Conservation (phyloP, 176 grass and related monocot genomes). For the Oryza coarctata region DNA sequence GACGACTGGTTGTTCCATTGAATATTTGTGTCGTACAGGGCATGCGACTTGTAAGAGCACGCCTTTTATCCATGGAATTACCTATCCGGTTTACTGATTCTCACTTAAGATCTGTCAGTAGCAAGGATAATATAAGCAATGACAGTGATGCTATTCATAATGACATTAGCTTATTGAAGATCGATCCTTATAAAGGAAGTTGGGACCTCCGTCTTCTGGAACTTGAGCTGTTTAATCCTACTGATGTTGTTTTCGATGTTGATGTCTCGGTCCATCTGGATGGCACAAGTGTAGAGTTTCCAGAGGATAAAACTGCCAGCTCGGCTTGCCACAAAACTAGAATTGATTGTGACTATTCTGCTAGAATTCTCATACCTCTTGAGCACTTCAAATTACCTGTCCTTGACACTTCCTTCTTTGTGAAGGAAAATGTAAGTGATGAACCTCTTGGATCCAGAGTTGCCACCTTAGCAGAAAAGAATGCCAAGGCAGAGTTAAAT, state of each 20-base stretch:
- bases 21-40: slow-evolving; percentile 93
- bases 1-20: slow-evolving; percentile 76
- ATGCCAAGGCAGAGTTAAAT: slow-evolving; percentile 90
- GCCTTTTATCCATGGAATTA: slow-evolving; percentile 93
- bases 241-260: slow-evolving; percentile 95
- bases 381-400: slow-evolving; percentile 97
- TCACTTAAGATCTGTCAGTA: slow-evolving; percentile 38
- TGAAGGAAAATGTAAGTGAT: slow-evolving; percentile 56
- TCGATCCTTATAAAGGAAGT: slow-evolving; percentile 89
- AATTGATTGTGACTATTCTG: slow-evolving; percentile 95
- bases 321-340: slow-evolving; percentile 72
- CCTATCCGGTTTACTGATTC: slow-evolving; percentile 65
- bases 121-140: slow-evolving; percentile 38
- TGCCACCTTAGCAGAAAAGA: slow-evolving; percentile 63
- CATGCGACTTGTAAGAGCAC: slow-evolving; percentile 81
- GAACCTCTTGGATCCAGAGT: slow-evolving; percentile 47
- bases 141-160: slow-evolving; percentile 28
- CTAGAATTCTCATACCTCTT: slow-evolving; percentile 90
- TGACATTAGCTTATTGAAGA: slow-evolving; percentile 60
- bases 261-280: slow-evolving; percentile 79
- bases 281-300: slow-evolving; percentile 34
- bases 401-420: slow-evolving; percentile 80
- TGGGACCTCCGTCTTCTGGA: slow-evolving; percentile 91
- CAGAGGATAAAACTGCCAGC: slow-evolving; percentile 35
- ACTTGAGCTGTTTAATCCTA: slow-evolving; percentile 93